Evolutionary conservation across 805 yeast species (phyloP).

Genomic region (Teunomyces funiuensis): DNA sequence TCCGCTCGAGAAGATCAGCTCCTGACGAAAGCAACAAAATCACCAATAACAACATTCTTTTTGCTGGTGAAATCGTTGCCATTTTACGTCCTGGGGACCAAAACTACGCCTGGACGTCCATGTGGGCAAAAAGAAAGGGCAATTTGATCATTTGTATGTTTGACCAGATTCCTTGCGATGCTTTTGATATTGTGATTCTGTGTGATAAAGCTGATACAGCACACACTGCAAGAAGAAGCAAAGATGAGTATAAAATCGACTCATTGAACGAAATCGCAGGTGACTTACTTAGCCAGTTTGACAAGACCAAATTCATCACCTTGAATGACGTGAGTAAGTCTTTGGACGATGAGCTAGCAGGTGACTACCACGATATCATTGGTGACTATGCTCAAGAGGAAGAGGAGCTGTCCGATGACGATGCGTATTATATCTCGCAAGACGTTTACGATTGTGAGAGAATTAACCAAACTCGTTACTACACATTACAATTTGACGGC

Average conservation of each 20-base stretch:
- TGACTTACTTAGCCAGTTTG: conserved; percentile 22
- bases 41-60: conserved; percentile 48
- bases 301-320: conserved; percentile 12
- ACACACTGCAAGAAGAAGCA: conserved; percentile 5
- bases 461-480: conserved; percentile 62
- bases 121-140: conserved; percentile 84
- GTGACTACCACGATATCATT: not conserved
- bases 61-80: conserved; percentile 84
- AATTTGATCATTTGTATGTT: conserved; percentile 76
- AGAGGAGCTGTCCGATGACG: conserved; percentile 13
- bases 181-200: conserved; percentile 23
- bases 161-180: conserved; percentile 70
- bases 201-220: conserved; percentile 8
- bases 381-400: conserved; percentile 7
- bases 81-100: conserved; percentile 64
- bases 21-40: conserved; percentile 14
- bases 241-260: conserved; percentile 18
- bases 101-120: conserved; percentile 75
- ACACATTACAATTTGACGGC: conserved; percentile 47
- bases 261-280: conserved; percentile 38
- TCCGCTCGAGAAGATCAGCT: conserved; percentile 15
- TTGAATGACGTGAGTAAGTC: conserved; percentile 28
- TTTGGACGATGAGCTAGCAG: conserved; percentile 22
- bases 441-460: conserved; percentile 25
- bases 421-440: conserved; percentile 16